Conservation (phyloP, 345 rosid genomes). For the Limnanthes douglasii region DNA sequence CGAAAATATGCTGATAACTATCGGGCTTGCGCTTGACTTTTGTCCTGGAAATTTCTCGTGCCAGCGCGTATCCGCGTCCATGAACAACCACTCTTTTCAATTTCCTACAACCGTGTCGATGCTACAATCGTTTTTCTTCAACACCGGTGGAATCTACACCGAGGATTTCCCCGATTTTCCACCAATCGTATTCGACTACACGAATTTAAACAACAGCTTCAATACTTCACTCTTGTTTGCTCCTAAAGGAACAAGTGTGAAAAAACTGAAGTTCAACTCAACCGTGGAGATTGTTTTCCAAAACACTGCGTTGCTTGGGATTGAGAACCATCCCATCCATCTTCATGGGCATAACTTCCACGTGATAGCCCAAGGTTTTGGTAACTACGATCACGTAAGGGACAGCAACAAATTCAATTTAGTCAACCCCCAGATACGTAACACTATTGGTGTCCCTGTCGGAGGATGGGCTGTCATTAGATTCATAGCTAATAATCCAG, state of each 20-base stretch:
- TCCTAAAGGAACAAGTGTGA: slow-evolving; percentile 43
- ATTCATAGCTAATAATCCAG: slow-evolving; percentile 79
- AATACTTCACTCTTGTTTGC: slow-evolving; percentile 19
- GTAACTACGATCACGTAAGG: slow-evolving; percentile 37
- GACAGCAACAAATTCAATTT: slow-evolving; percentile 42
- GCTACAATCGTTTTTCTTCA: slow-evolving; percentile 42
- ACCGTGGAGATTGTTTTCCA: slow-evolving; percentile 68
- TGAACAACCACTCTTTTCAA: slow-evolving; percentile 68
- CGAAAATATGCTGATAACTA: slow-evolving; percentile 51
- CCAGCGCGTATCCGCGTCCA: slow-evolving; percentile 37
- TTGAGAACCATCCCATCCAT: slow-evolving; percentile 86
- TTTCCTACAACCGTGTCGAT: slow-evolving; percentile 33
- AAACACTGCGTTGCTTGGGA: slow-evolving; percentile 39
- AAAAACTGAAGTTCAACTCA: slow-evolving; percentile 47
- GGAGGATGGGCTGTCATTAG: slow-evolving; percentile 85
- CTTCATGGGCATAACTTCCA: slow-evolving; percentile 73
- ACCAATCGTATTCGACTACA: slow-evolving; percentile 44
- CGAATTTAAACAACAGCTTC: slow-evolving; percentile 18
- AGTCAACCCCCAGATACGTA: slow-evolving; percentile 45
- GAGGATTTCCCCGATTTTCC: slow-evolving; percentile 54
- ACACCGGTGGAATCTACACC: slow-evolving; percentile 42
- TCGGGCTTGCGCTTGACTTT: slow-evolving; percentile 28
- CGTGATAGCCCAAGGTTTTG: slow-evolving; percentile 84
- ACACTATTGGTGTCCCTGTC: slow-evolving; percentile 67
- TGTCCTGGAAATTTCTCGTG: slow-evolving; percentile 45